phyloP scores from a whole-genome alignment of 495 filamentous ascomycete genomes.

The Cudoniella acicularis region DNA sequence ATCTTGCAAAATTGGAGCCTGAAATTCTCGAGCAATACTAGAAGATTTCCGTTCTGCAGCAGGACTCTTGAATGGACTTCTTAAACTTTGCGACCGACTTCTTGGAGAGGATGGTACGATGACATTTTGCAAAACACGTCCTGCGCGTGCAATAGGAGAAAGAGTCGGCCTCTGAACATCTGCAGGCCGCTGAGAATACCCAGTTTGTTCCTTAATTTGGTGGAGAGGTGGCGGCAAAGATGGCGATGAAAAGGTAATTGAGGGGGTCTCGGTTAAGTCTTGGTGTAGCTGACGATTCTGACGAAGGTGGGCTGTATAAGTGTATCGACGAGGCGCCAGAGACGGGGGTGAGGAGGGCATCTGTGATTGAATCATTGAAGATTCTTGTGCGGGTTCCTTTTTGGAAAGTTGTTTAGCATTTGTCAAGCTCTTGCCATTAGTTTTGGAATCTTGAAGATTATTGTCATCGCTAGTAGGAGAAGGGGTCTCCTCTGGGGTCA shows the following conservation, averaged over 20 bases:
- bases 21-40: slow-evolving; percentile 2
- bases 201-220: slow-evolving; percentile 22
- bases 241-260: slow-evolving; percentile 31
- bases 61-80: slow-evolving; percentile 50
- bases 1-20: slow-evolving; percentile 9
- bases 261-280: slow-evolving; percentile 24
- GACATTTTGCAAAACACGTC: slow-evolving; percentile 46
- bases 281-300: slow-evolving; percentile 18
- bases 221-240: slow-evolving; percentile 32
- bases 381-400: background rate
- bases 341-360: slow-evolving; percentile 26
- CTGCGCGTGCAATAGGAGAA: slow-evolving; percentile 49
- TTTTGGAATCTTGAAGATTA: background rate
- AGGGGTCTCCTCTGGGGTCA: slow-evolving; percentile 52
- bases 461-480: slow-evolving; percentile 35
- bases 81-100: slow-evolving; percentile 37
- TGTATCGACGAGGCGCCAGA: slow-evolving; percentile 22
- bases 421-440: background rate
- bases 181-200: background rate
- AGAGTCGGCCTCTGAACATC: slow-evolving; percentile 35
- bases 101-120: slow-evolving; percentile 49
- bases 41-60: slow-evolving; percentile 19
- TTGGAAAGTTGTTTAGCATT: background rate
- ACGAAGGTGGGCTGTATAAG: slow-evolving; percentile 25
- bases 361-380: slow-evolving; percentile 10